Base-by-base conservation (phyloP, 108 stramenopile species). In the Aurantiochytrium sp. region DNA sequence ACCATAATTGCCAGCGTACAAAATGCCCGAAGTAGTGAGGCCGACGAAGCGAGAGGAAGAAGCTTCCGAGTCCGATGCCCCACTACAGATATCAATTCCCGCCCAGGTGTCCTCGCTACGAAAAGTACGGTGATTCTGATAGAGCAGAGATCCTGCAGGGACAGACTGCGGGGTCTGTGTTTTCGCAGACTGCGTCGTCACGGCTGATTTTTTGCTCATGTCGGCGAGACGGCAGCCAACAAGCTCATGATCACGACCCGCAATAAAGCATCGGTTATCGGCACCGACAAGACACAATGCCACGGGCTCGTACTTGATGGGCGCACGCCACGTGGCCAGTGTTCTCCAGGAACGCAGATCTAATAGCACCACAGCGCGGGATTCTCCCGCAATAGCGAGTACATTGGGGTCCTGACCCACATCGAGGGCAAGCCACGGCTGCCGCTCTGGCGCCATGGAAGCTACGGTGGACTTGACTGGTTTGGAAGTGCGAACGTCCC, bases 301-400 rank as follows among this genome's bases (percentile, higher is more conserved):
- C 51, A 83, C 76, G 49, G 49, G 49, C 25, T 83, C 76, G 76
- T 83, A 53, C 76, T 83, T 83, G 45, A 83, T 83, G n/a, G 76
- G 76, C 51, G 76, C 76, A 6, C 51, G 19, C 76, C 76, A 83
- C 6, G 45, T 12, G 43, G 45, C 23, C 19, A 23, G 45, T 3
- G 51, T 53, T 12, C 76, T 47, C 76, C 76, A 83, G 0, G 76
- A 53, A 8, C 51, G 19, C 0, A 47, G 12, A 53, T 83, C 76
- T 6, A 83, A 12, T 6, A 53, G 43, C 8, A 45, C 6, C 16
- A 83, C 76, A 6, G 45, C 25, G 1, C 51, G 12, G 14, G 49
- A 6, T 23, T 83, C 76, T 6, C 23, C 23, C 6, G 76, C 51
- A 16, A 83, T 8, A 10, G 76, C 76, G n/a, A 83, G 23, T 6